Base-by-base conservation (phyloP, 108 stramenopile species). In the Stephanodiscus minutulus region DNA sequence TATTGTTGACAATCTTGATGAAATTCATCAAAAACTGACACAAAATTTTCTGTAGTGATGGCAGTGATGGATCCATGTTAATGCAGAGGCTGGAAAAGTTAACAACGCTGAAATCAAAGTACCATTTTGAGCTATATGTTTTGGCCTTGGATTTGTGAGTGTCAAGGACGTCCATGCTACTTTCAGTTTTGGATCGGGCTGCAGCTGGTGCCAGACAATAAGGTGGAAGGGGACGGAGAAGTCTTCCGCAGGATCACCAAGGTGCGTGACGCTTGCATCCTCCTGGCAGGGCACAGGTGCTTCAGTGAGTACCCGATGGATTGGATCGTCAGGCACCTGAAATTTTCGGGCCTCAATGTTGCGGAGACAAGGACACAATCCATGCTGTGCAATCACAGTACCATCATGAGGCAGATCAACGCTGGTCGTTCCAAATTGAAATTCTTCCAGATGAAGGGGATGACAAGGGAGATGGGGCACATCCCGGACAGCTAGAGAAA, bases 281-380 rank as follows among this genome's bases (percentile, higher is more conserved):
- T 97, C 18, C 82, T 98, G 25, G 96, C 96, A 17, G 86, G 88
- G 17, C 95, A 98, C 84, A 77, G 98, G 31, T 94, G 93, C 37
- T 98, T 97, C 77, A 81, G 97, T n/a, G 98, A 98, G 60, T 98
- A 95, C 68, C 98, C 98, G 0, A 27, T 96, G 31, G 88, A 96
- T 47, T 98, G 98, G 98, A 90, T 98, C 29, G 68, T 87, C 25
- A 71, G 96, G 48, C 96, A 98, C 52, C 29, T 97, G 17, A 28
- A 66, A 22, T 17, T n/a, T n/a, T 48, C 83, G 6, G 87, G 88
- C 13, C 35, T 90, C 27, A 73, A 69, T 33, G 77, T 95, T 0
- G 47, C 88, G 5, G 54, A 71, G 24, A 72, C 89, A 17, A 63
- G 55, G 18, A 84, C 82, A 47, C 95, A 96, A 82, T 95, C 98